Conservation (phyloP, 2,329 filamentous ascomycete genomes). For the Xylaria polymorpha region DNA sequence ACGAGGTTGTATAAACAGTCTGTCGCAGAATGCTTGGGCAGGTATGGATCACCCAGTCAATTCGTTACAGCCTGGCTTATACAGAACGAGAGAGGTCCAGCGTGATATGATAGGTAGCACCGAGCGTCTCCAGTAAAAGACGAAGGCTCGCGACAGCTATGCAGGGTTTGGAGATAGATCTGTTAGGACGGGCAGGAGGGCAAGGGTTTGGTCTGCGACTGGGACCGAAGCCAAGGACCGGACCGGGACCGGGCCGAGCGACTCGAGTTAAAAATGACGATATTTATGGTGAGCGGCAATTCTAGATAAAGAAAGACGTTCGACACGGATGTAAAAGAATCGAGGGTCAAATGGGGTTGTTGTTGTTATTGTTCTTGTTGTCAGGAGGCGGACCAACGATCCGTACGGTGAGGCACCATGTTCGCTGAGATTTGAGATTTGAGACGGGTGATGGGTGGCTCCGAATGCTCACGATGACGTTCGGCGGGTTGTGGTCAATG, state of each 20-base stretch:
- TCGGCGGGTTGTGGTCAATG: slow-evolving; percentile 28
- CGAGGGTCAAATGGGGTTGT: neutral
- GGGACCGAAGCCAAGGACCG: neutral
- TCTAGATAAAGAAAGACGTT: neutral
- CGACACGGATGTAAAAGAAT: neutral
- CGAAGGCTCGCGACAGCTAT: neutral
- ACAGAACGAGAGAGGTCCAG: slow-evolving; percentile 2
- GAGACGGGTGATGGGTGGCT: slow-evolving; percentile 3
- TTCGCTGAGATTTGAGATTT: slow-evolving; percentile 13
- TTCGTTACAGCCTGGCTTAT: neutral
- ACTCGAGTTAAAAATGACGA: neutral
- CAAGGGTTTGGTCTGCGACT: neutral
- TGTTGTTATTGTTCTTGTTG: slow-evolving; percentile 10
- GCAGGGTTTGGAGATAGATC: slow-evolving; percentile 16
- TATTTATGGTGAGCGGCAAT: neutral
- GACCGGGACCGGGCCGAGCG: neutral
- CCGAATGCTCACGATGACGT: slow-evolving; percentile 35
- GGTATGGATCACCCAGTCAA: neutral
- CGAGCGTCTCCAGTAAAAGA: neutral
- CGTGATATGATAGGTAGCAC: neutral
- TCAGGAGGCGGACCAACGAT: slow-evolving; percentile 20
- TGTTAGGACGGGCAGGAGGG: slow-evolving; percentile 5
- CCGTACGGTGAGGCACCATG: slow-evolving; percentile 24
- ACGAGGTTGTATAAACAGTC: neutral
- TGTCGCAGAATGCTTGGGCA: neutral